Evolutionary conservation across 257 asterid species (phyloP), one percentile per base, ranked within the genome.

Genomic region (Ilex aquifolium): DNA sequence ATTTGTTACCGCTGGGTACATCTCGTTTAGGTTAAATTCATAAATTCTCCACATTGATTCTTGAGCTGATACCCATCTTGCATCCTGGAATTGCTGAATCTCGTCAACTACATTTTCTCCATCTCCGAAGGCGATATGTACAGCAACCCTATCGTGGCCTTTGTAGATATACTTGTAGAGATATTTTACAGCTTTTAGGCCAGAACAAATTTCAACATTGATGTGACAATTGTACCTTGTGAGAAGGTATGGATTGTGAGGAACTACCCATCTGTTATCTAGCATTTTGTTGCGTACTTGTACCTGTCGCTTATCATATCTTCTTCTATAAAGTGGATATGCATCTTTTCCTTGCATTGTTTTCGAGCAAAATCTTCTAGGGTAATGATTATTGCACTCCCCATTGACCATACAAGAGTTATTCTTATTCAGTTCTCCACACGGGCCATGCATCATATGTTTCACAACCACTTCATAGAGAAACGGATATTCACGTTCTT

Each of bases 41-140:
- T 16, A 72, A 13, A 56, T 55, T 10, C 61, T 66, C 65, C 77
- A 66, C 61, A 66, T 46, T 11, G 69, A 53, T 48, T 66, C 65
- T 61, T 53, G 64, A 0, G 72, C 51, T 0, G 68, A 66, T 2
- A 65, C 69, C 65, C 61, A 61, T 29, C 72, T 29, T 0, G 72
- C 69, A 66, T 72, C 65, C 16, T 53, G 40, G 21, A 53, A 64
- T 1, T 52, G 7, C 10, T 12, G 17, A 4, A 61, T 61, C 9
- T 61, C 56, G 44, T 61, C 42, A 44, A 61, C 11, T n/a, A 56
- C 17, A 3, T 55, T 50, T 32, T 65, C 69, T 5, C n/a, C 10
- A 10, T 51, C 36, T 5, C n/a, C 15, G 0, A 8, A 3, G 14
- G 57, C 7, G 6, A 63, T 13, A 13, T 31, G 17, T 2, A 50